A percentile compares a stretch with the other conserved stretches of the same genome.
These are phyloP conservation scores for Fusarium secorum DNA, from an alignment of 2,329 filamentous ascomycete species.

Conservation along the genomic window DNA sequence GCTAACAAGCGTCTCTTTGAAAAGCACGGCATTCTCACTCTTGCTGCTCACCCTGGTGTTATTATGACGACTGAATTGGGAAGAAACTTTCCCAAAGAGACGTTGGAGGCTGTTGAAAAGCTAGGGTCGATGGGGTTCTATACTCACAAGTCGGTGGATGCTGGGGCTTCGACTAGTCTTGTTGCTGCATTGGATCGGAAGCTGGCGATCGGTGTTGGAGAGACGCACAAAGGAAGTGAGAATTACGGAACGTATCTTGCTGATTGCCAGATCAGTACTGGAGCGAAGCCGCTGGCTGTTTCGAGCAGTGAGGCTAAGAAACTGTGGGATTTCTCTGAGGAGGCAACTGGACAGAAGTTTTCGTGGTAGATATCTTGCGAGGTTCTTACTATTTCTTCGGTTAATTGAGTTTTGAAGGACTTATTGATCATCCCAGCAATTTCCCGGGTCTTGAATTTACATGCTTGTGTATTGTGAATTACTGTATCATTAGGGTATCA, in stretches of 20 bases:
- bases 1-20: conserved; percentile 1
- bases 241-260: background rate
- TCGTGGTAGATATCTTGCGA: background rate
- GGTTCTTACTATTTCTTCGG: fast-evolving
- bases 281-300: background rate
- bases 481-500: background rate
- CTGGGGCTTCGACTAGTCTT: conserved; percentile 8
- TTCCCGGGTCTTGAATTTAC: background rate
- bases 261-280: background rate
- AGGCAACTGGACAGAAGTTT: background rate
- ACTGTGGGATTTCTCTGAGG: conserved; percentile 10
- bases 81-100: background rate
- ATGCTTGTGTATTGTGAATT: background rate
- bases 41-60: background rate
- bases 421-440: fast-evolving
- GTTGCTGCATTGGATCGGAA: background rate
- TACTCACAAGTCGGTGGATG: background rate
- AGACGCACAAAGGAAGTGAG: background rate
- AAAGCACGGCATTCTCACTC: background rate
- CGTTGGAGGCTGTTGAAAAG: background rate
- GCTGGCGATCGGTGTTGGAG: background rate
- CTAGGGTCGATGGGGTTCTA: background rate
- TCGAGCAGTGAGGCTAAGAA: conserved; percentile 6
- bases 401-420: fast-evolving
- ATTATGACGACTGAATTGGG: background rate